phyloP scores from a whole-genome alignment of 2,329 filamentous ascomycete species.

The Aspergillus amoenus region DNA sequence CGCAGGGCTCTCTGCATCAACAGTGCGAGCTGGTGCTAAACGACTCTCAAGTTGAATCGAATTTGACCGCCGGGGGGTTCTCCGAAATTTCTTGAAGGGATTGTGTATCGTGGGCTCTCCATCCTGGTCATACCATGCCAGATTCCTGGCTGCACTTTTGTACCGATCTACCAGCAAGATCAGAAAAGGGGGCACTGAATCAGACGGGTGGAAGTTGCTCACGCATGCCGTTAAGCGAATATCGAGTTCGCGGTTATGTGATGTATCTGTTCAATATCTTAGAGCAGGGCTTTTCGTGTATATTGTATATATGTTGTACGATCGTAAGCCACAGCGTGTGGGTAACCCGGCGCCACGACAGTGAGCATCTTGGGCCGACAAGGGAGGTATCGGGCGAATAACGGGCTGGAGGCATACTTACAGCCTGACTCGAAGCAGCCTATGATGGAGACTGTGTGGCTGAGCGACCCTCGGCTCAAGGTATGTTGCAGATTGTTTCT shows the following conservation, averaged over 20 bases:
- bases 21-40: slow-evolving; percentile 20
- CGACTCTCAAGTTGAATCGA: slow-evolving; percentile 33
- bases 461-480: neutral
- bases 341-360: neutral
- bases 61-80: slow-evolving; percentile 25
- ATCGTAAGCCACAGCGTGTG: neutral
- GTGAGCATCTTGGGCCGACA: neutral
- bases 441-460: neutral
- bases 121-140: slow-evolving; percentile 44
- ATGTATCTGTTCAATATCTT: too few species aligned
- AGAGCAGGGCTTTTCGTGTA: neutral
- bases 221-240: neutral
- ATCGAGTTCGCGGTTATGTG: too few species aligned
- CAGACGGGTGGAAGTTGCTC: neutral
- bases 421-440: neutral
- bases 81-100: slow-evolving; percentile 42
- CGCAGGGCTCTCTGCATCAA: slow-evolving; percentile 24
- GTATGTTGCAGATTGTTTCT: neutral
- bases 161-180: slow-evolving; percentile 35
- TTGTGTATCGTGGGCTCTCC: slow-evolving; percentile 38
- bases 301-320: neutral
- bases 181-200: neutral
- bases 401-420: neutral
- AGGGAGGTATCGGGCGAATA: neutral
- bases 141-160: slow-evolving; percentile 35